Evolutionary conservation across 2,329 filamentous ascomycete species (phyloP).

Genomic region (Fusarium mundagurra): DNA sequence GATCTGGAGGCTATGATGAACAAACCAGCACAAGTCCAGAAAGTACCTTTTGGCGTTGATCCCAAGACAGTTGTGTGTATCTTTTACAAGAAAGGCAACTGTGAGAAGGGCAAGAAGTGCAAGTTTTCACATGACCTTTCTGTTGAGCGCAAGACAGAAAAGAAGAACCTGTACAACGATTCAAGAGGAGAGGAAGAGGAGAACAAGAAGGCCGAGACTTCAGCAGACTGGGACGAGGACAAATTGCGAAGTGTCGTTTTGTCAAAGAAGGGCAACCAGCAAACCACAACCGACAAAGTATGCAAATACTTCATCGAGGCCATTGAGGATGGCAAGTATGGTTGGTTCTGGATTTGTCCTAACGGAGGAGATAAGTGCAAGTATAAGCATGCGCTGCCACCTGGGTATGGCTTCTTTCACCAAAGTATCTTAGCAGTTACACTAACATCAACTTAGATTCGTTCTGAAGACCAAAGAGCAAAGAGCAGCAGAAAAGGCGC

Average conservation of each 20-base stretch:
- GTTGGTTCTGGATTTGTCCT: constrained; percentile 99
- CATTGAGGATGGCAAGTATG: constrained; percentile 98
- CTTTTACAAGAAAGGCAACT: constrained; percentile 97
- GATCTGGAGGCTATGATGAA: constrained; percentile 86
- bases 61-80: constrained; percentile 97
- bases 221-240: constrained; percentile 97
- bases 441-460: constrained; percentile 69
- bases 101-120: constrained; percentile 97
- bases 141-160: constrained; percentile 90
- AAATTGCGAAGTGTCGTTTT: constrained; percentile 90
- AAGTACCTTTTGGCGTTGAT: constrained; percentile 96
- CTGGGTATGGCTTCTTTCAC: constrained; percentile 73
- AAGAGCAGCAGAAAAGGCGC: constrained; percentile 90
- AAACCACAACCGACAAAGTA: constrained; percentile 95
- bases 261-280: constrained; percentile 97
- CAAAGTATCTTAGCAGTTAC: not conserved
- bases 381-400: constrained; percentile 95
- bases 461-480: constrained; percentile 98
- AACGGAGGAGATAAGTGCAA: constrained; percentile 98
- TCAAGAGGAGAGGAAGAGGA: constrained; percentile 75
- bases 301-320: constrained; percentile 99
- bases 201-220: constrained; percentile 89
- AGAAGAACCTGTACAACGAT: constrained; percentile 92
- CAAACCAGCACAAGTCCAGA: constrained; percentile 94
- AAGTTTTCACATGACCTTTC: constrained; percentile 95